These are phyloP conservation scores for Candida palmyrensis DNA, from an alignment of 805 yeast species.

Conservation along the genomic window DNA sequence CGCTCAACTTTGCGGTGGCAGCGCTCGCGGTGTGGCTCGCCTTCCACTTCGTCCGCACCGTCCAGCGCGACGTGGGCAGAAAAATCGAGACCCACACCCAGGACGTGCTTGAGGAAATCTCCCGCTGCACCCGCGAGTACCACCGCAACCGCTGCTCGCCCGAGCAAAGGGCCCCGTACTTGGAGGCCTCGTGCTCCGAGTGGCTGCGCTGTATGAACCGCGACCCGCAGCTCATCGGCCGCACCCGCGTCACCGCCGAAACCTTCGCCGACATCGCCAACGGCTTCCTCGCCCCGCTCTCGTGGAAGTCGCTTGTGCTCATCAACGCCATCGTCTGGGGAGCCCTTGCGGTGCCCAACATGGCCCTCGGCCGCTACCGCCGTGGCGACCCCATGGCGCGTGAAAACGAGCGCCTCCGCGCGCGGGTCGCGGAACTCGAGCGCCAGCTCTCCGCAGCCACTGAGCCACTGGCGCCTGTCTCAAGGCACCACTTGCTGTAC, in stretches of 20 bases:
- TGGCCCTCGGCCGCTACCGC: slow-evolving; percentile 39
- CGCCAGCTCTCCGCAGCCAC: too few relatives aligned
- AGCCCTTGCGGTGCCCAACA: slow-evolving; percentile 45
- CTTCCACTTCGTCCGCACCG: slow-evolving; percentile 47
- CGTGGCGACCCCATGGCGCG: not conserved
- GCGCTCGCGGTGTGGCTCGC: slow-evolving; percentile 48
- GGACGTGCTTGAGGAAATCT: slow-evolving; percentile 59
- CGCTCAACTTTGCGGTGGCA: slow-evolving; percentile 51
- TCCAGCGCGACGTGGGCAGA: slow-evolving; percentile 63
- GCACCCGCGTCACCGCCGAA: slow-evolving; percentile 71
- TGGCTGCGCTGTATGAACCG: slow-evolving; percentile 83
- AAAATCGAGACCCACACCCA: slow-evolving; percentile 61
- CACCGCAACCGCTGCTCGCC: slow-evolving; percentile 67
- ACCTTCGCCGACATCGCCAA: slow-evolving; percentile 79
- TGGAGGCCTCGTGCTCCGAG: slow-evolving; percentile 60
- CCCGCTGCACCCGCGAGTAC: slow-evolving; percentile 66
- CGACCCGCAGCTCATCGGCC: slow-evolving; percentile 64
- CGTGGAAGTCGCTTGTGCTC: slow-evolving; percentile 60
- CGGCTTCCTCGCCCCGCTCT: slow-evolving; percentile 66
- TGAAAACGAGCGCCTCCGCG: not conserved
- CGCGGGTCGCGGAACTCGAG: not conserved
- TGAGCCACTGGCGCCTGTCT: too few relatives aligned
- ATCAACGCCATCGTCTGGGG: slow-evolving; percentile 40
- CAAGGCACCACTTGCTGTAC: too few relatives aligned
- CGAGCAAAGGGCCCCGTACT: slow-evolving; percentile 63